Evolutionary conservation across 495 filamentous ascomycete genomes (phyloP), one percentile per base, ranked within the genome.

Genomic region (Elasticomyces elasticus): DNA sequence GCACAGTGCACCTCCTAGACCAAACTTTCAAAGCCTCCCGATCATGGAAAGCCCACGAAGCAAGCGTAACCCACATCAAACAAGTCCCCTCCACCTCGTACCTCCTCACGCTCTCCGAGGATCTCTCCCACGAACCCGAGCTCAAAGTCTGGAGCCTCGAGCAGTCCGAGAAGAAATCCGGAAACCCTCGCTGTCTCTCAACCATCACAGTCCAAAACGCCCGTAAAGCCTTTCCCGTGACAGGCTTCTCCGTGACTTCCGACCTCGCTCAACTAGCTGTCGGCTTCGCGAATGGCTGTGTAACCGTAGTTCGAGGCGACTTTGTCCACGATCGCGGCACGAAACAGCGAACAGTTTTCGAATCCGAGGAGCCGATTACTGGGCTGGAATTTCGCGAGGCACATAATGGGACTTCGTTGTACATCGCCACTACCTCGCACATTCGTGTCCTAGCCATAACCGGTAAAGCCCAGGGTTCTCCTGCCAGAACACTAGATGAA

Each of bases 121-220:
- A 95, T 64, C 69, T 92, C 15, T 82, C 81, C 24, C 90, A 80
- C 61, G 88, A 96, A 57, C 91, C 92, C 0, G 75, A 89, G 5
- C 67, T 98, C 45, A 97, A 95, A 65, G 90, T 96, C 20, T 98
- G 92, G 92, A 90, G 87, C 25, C 72, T 98, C 56, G 91, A 98
- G 66, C 94, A 89, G 68, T 76, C 83, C 4, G 91, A 95, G 61
- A 96, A 88, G 77, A 97, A 95, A 75, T 94, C 84, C 11, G 89
- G 89, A 1, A 71, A 80, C 23, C 92, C 92, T 13, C 83, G 81
- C 15, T 97, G 94, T 64, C 76, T 91, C 60, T 94, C 85, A 46
- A 90, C 84, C 0, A 69, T 95, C 24, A 81, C 76, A 19, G 82
- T 98, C 50, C 86, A 91, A 59, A 98, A 97, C 74, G 89, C 87